Conservation (phyloP, 306 rosid genomes). For the Herpetospermum pedunculosum region DNA sequence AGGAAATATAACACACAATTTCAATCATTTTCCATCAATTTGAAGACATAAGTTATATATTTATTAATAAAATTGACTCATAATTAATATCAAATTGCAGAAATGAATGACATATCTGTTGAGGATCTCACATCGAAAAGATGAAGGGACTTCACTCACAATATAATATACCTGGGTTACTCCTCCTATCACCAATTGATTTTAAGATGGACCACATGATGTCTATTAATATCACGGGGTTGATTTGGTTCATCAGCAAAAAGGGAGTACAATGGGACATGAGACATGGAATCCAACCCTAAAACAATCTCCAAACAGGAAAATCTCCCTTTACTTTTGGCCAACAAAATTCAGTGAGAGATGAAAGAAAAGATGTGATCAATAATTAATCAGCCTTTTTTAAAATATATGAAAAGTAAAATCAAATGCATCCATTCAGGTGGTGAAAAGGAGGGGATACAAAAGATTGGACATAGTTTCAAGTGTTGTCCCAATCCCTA, state of each 20-base stretch:
- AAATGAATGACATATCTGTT: background rate
- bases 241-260: conserved; percentile 7
- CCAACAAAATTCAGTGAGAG: background rate
- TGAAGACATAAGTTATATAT: background rate
- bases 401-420: background rate
- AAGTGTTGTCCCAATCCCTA: background rate
- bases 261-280: too few species aligned
- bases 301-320: background rate
- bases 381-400: background rate
- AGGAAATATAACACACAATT: conserved; percentile 4
- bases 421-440: background rate
- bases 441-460: background rate
- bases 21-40: conserved; percentile 7
- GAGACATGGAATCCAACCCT: conserved; percentile 3
- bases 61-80: background rate
- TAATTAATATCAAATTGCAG: background rate
- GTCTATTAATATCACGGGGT: too few species aligned
- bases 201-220: too few species aligned
- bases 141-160: too few species aligned
- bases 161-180: too few species aligned
- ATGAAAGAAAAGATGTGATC: background rate
- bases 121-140: too few species aligned
- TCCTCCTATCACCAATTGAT: too few species aligned
- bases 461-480: background rate
- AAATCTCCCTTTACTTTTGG: background rate